These are phyloP conservation scores for Sherardia arvensis DNA, from an alignment of 257 asterid species.

Conservation along the genomic window DNA sequence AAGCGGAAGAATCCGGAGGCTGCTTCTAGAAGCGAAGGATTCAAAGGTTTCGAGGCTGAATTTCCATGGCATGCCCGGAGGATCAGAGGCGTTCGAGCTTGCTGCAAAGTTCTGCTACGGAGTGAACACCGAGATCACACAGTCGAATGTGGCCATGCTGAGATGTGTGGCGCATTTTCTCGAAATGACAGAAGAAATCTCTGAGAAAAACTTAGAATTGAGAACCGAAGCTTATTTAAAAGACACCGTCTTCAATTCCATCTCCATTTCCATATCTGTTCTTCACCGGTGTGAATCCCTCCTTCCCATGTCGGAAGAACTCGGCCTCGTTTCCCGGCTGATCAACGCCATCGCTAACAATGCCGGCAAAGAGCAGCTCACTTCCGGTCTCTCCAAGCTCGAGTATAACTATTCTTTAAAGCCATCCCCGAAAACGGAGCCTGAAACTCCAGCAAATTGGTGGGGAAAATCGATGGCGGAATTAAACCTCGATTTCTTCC, in stretches of 20 bases:
- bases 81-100: slow-evolving; percentile 76
- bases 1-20: slow-evolving; percentile 66
- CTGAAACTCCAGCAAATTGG: slow-evolving; percentile 62
- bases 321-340: slow-evolving; percentile 42
- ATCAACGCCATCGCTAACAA: slow-evolving; percentile 64
- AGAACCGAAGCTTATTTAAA: slow-evolving; percentile 52
- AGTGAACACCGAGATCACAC: slow-evolving; percentile 54
- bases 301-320: slow-evolving; percentile 56
- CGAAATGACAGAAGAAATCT: slow-evolving; percentile 82
- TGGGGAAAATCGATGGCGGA: slow-evolving; percentile 69
- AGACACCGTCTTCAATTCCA: slow-evolving; percentile 47
- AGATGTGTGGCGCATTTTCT: slow-evolving; percentile 66
- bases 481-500: slow-evolving; percentile 68
- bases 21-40: slow-evolving; percentile 57
- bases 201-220: slow-evolving; percentile 64
- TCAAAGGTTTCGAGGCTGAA: slow-evolving; percentile 50
- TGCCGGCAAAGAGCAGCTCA: slow-evolving; percentile 82
- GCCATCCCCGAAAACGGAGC: slow-evolving; percentile 23
- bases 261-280: slow-evolving; percentile 56
- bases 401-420: slow-evolving; percentile 53
- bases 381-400: slow-evolving; percentile 72
- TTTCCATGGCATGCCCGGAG: slow-evolving; percentile 70
- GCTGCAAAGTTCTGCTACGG: slow-evolving; percentile 95
- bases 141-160: slow-evolving; percentile 54
- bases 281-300: slow-evolving; percentile 64